Conservation (phyloP, 129 eudicot species). For the Dittrichia graveolens region DNA sequence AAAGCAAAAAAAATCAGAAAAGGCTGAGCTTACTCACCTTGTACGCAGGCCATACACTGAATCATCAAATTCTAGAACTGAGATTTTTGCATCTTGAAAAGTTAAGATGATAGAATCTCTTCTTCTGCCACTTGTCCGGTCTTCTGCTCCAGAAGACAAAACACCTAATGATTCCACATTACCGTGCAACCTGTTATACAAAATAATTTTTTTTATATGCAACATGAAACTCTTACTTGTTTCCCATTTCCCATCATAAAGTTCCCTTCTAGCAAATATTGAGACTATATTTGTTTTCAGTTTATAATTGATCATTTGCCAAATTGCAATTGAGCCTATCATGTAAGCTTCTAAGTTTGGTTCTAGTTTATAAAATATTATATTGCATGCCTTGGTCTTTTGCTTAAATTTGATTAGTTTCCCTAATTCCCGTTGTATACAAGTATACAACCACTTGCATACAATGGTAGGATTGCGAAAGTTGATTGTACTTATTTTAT, state of each 20-base stretch:
- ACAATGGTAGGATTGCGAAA: too few species aligned
- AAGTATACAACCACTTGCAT: too few species aligned
- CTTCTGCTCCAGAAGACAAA: conserved; percentile 62
- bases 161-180: conserved; percentile 81
- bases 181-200: conserved; percentile 81
- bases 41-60: conserved; percentile 81
- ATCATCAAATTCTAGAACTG: conserved; percentile 91
- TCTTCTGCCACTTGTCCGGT: conserved; percentile 64
- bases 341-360: too few species aligned
- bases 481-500: too few species aligned
- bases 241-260: conserved; percentile 6
- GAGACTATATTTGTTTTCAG: conserved; percentile 8
- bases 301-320: not conserved
- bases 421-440: too few species aligned
- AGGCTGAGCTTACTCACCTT: conserved; percentile 52
- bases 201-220: conserved; percentile 5
- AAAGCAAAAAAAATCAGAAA: not conserved
- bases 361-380: too few species aligned
- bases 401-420: too few species aligned
- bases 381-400: too few species aligned
- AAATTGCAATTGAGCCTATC: not conserved
- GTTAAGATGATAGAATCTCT: conserved; percentile 90
- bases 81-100: conserved; percentile 87
- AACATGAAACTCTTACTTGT: conserved; percentile 3
- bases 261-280: conserved; percentile 4